Evolutionary conservation across 768 basidiomycete genomes (phyloP).

Genomic region (Gelatoporia subvermispora): DNA sequence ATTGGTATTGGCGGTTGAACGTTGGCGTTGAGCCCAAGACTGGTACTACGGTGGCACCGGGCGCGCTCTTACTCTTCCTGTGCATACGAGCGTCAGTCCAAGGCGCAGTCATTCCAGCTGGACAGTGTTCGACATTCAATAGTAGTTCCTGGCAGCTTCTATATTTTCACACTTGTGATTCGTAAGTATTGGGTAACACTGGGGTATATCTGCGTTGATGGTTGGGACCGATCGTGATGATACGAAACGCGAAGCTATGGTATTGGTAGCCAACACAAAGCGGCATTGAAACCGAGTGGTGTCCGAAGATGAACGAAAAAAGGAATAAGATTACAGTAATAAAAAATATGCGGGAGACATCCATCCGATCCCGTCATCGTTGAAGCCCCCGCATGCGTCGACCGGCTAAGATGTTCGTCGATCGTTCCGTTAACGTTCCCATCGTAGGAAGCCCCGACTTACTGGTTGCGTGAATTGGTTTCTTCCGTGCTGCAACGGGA

Average conservation of each 20-base stretch:
- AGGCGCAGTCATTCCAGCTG: too few relatives aligned
- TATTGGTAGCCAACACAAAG: constrained; percentile 4
- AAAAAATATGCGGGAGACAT: constrained; percentile 2
- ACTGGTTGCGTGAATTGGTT: constrained; percentile 7
- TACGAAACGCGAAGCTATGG: constrained; percentile 1
- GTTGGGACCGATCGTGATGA: not conserved
- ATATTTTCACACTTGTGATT: not conserved
- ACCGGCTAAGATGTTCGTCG: constrained; percentile 26
- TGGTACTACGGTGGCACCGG: too few relatives aligned
- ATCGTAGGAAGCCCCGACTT: constrained; percentile 18
- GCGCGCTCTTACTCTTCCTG: too few relatives aligned
- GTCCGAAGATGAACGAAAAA: constrained; percentile 1
- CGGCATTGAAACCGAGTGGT: constrained; percentile 1
- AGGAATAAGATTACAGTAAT: constrained; percentile 9
- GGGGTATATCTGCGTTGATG: too few relatives aligned
- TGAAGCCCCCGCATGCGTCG: constrained; percentile 3
- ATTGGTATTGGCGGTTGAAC: too few relatives aligned
- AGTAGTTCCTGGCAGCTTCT: too few relatives aligned
- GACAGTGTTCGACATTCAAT: too few relatives aligned
- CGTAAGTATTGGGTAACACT: too few relatives aligned
- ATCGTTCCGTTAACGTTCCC: constrained; percentile 29
- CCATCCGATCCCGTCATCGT: not conserved
- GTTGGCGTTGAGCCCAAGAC: too few relatives aligned
- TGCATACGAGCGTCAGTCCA: too few relatives aligned
- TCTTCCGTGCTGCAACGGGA: constrained; percentile 15